Conservation (phyloP, 352 stramenopile genomes). For the Phytopythium helicoides region DNA sequence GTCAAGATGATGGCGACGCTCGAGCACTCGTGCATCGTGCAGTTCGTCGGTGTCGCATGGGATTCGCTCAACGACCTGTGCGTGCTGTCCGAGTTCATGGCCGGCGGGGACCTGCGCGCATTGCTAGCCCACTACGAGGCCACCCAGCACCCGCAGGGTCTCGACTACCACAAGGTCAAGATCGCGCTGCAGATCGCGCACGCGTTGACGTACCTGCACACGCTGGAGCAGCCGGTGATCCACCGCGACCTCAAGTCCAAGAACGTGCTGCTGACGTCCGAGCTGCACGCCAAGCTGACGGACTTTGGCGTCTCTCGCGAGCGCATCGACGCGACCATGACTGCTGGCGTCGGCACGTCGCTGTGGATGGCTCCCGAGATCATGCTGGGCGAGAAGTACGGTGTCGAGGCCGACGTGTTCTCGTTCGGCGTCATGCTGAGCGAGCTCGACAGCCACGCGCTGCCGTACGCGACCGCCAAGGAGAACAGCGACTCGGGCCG, state of each 20-base stretch:
- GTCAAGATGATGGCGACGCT: conserved; percentile 43
- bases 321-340: conserved; percentile 27
- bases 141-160: conserved; percentile 16
- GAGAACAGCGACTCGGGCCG: conserved; percentile 19
- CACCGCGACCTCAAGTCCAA: conserved; percentile 55
- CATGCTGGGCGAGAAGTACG: conserved; percentile 34
- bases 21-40: conserved; percentile 42
- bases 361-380: conserved; percentile 41
- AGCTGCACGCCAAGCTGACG: conserved; percentile 38
- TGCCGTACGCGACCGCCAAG: conserved; percentile 26
- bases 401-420: conserved; percentile 42
- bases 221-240: conserved; percentile 27
- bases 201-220: conserved; percentile 45
- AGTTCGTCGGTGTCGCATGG: conserved; percentile 54
- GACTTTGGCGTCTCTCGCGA: conserved; percentile 40
- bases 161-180: conserved; percentile 28
- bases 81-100: conserved; percentile 57
- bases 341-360: conserved; percentile 25
- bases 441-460: conserved; percentile 27
- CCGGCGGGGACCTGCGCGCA: conserved; percentile 44
- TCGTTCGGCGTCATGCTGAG: conserved; percentile 41
- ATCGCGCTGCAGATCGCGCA: conserved; percentile 34
- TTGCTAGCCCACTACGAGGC: conserved; percentile 29
- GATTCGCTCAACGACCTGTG: conserved; percentile 41
- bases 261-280: conserved; percentile 38